Evolutionary conservation across 805 yeast species (phyloP), one percentile per base, ranked within the genome.

Genomic region (Grigorovia transvaalensis): DNA sequence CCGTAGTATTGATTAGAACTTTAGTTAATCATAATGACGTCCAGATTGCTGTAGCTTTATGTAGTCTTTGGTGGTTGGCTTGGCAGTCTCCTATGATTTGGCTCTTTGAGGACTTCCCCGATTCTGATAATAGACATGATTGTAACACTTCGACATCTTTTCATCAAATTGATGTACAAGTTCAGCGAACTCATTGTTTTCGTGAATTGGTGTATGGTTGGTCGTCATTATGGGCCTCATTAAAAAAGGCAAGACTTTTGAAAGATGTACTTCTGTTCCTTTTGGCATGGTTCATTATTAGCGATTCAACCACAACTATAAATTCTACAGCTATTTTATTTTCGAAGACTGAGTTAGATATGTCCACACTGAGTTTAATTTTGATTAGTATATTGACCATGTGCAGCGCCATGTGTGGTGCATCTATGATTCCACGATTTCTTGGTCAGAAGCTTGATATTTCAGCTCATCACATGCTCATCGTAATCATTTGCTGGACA

Each of bases 261-360:
- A 74, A 72, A 55, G 91, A 85, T 58, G 85, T 86, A 18, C 71
- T 78, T n/a, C 74, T 78, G 12, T 85, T 82, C 57, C 67, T 85
- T 9, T 47, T 78, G 0, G 89, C 87, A 1, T 85, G 95, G 95
- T 85, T 85, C 57, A 74, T 86, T 45, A 71, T 85, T 2, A 79
- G 87, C 19, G 95, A 86, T 61, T 81, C 88, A 0, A 69, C 84
- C 11, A 84, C 90, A 1, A 86, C 93, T 0, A 85, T 85, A 51
- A 85, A 85, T 63, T 81, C 89, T 0, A 82, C 93, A 0, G 91
- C 93, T 0, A 80, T 86, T 33, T 63, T 85, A 42, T 85, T 85
- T 68, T 87, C 93, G 2, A 80, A 81, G 50, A 78, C 86, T 0
- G 84, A 85, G 54, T 67, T 85, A 27, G 71, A 74, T 44, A 86